These are phyloP conservation scores for Sphaerobolus stellatus DNA, from an alignment of 1,284 basidiomycete species.

Conservation along the genomic window DNA sequence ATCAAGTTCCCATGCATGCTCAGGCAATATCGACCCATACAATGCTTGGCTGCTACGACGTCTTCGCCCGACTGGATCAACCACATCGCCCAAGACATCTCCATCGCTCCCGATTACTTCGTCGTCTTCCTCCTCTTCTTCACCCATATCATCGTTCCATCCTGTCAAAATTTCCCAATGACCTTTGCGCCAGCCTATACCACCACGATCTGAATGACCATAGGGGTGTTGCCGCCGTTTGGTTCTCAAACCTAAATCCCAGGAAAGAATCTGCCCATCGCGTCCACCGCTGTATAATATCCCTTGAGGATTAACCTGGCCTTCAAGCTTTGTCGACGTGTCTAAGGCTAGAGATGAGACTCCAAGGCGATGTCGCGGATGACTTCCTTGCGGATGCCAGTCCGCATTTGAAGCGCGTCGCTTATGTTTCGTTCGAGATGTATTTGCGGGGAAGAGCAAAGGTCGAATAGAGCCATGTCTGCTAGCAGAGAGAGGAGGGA, in stretches of 20 bases:
- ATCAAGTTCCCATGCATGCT: conserved; percentile 81
- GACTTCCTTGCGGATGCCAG: conserved; percentile 32
- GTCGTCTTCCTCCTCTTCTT: conserved; percentile 45
- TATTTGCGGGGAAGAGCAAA: conserved; percentile 41
- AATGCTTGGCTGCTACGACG: conserved; percentile 28
- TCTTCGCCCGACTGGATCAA: conserved; percentile 33
- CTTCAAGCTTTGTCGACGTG: conserved; percentile 72
- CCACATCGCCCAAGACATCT: conserved; percentile 74
- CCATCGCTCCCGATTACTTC: conserved; percentile 61
- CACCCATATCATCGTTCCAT: conserved; percentile 71
- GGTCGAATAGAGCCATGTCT: conserved; percentile 67
- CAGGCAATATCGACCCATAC: conserved; percentile 52
- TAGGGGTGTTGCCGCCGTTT: conserved; percentile 26
- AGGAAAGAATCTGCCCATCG: conserved; percentile 88
- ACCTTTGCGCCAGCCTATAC: conserved; percentile 30
- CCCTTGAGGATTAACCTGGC: conserved; percentile 68
- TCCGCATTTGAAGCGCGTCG: conserved; percentile 17
- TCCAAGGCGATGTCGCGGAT: conserved; percentile 85
- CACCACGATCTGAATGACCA: conserved; percentile 23
- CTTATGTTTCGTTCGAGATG: conserved; percentile 21
- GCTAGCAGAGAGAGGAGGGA: conserved; percentile 63
- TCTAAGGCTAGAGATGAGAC: conserved; percentile 86
- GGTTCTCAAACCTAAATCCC: conserved; percentile 68
- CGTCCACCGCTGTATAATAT: conserved; percentile 93
- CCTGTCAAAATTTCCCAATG: conserved; percentile 78